Evolutionary conservation across 2,329 filamentous ascomycete genomes (phyloP).

Genomic region (Cercospora citrullina): DNA sequence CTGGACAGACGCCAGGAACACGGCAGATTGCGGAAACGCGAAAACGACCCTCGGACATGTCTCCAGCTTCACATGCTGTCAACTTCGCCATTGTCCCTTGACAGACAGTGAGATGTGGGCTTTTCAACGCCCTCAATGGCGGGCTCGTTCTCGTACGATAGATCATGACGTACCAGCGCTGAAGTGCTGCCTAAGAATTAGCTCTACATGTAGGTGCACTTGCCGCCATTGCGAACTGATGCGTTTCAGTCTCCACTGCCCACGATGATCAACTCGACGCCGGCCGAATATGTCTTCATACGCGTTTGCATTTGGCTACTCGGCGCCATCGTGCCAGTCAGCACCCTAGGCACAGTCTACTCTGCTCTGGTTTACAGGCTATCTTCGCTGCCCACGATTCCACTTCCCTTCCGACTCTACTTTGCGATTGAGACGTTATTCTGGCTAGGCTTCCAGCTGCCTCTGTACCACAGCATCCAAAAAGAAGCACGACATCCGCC

Average conservation of each 20-base stretch:
- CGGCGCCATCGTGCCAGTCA: slow-evolving; percentile 18
- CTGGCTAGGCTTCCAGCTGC: slow-evolving; percentile 38
- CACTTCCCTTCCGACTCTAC: slow-evolving; percentile 14
- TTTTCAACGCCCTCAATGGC: neutral
- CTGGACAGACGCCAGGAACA: neutral
- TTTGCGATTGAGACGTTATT: slow-evolving; percentile 18
- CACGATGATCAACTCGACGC: slow-evolving; percentile 26
- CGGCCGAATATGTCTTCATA: slow-evolving; percentile 23
- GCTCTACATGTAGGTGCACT: neutral
- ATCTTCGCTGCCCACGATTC: slow-evolving; percentile 8
- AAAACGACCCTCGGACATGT: neutral
- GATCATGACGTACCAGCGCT: neutral
- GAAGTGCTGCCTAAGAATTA: neutral
- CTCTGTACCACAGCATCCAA: slow-evolving; percentile 54
- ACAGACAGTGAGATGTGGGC: neutral
- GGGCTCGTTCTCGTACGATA: neutral
- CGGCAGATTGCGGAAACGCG: neutral
- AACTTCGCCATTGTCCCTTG: too few species aligned
- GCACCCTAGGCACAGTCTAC: slow-evolving; percentile 11
- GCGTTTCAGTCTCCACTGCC: neutral
- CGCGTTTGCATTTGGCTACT: slow-evolving; percentile 22
- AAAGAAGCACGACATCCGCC: slow-evolving; percentile 53
- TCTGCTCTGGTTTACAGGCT: neutral
- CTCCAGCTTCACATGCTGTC: neutral
- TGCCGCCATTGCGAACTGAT: neutral